Conservation (phyloP, 1,284 basidiomycete genomes). For the Prillingera fragicola region DNA sequence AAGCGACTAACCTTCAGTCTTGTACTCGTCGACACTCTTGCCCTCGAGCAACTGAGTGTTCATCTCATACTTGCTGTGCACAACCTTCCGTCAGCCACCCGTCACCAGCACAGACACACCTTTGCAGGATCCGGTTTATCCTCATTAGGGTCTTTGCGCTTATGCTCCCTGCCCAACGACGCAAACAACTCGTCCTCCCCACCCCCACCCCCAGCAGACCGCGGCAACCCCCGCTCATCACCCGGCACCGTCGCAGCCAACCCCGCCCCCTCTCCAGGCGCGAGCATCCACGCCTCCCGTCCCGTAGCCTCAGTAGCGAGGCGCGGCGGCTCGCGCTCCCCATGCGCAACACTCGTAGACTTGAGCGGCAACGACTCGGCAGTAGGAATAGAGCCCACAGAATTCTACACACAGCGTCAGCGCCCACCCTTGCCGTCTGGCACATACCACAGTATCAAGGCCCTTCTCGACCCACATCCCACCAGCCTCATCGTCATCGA, state of each 20-base stretch:
- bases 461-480: constrained; percentile 84
- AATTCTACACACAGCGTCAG: constrained; percentile 11
- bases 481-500: constrained; percentile 64
- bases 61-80: constrained; percentile 59
- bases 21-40: constrained; percentile 56
- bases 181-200: constrained; percentile 78
- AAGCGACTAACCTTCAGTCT: constrained; percentile 51
- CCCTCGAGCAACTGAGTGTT: constrained; percentile 68
- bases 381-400: constrained; percentile 59
- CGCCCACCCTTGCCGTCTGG: neutral
- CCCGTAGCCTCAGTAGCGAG: constrained; percentile 7
- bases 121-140: constrained; percentile 67
- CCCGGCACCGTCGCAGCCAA: neutral
- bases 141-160: constrained; percentile 58
- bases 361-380: constrained; percentile 64
- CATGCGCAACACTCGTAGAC: constrained; percentile 45
- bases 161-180: constrained; percentile 67
- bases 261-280: constrained; percentile 39
- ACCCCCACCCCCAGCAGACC: constrained; percentile 25
- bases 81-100: constrained; percentile 2
- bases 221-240: constrained; percentile 6
- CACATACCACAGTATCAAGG: constrained; percentile 66
- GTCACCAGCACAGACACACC: constrained; percentile 46
- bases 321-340: constrained; percentile 5
- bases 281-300: constrained; percentile 89